Conservation (phyloP, 495 filamentous ascomycete species). For the Xylaria intraflava region DNA sequence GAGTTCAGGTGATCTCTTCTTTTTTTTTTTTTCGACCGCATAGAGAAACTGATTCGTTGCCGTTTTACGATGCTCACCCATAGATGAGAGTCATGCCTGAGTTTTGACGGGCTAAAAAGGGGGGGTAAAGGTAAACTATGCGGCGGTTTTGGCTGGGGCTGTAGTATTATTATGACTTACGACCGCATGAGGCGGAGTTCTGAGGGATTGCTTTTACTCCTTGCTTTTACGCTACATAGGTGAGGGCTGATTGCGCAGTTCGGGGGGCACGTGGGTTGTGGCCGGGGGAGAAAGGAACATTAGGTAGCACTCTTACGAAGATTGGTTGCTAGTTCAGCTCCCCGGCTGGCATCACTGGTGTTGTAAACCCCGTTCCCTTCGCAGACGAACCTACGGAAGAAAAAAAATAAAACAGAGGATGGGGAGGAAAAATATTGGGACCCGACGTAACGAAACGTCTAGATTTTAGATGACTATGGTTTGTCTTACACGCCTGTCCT, state of each 20-base stretch:
- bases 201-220: slow-evolving; percentile 3
- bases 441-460: background rate
- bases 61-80: too few relatives aligned
- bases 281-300: background rate
- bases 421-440: background rate
- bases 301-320: background rate
- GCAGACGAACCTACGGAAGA: background rate
- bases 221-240: background rate
- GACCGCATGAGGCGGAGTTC: slow-evolving; percentile 12
- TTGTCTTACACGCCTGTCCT: slow-evolving; percentile 56
- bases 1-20: slow-evolving; percentile 40
- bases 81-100: too few relatives aligned
- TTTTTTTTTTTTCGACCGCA: slow-evolving; percentile 5
- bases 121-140: too few relatives aligned
- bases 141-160: background rate
- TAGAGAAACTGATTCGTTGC: too few relatives aligned
- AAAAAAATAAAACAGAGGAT: background rate
- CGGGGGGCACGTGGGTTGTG: background rate
- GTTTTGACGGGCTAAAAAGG: too few relatives aligned
- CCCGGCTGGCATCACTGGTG: background rate
- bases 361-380: background rate
- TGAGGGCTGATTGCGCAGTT: background rate
- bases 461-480: slow-evolving; percentile 46
- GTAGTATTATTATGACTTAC: slow-evolving; percentile 9
- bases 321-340: background rate